Base-by-base conservation (phyloP, 352 stramenopile genomes). In the Phytophthora sp. region DNA sequence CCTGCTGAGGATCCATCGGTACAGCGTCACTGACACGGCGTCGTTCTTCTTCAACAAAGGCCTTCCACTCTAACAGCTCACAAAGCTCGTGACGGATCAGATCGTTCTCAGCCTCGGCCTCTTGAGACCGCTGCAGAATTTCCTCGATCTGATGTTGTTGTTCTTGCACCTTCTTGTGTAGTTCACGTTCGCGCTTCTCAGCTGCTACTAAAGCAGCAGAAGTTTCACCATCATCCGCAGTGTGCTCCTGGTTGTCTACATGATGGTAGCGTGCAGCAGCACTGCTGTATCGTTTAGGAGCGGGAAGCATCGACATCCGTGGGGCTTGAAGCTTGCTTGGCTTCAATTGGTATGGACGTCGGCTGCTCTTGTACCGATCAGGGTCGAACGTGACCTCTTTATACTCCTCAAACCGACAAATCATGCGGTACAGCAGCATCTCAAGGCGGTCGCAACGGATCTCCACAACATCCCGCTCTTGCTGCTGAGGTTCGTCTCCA, bases 381-480 rank as follows among this genome's bases (percentile, higher is more conserved):
- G 74, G 76, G 26, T 81, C 71, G 27, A 87, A 91, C 7, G 83
- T 77, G 31, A 88, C 66, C 38, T 86, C 79, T 51, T 91, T 92
- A 50, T 92, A 89, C 59, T 94, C 86, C 71, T 94, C 86, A 59
- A 89, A 90, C 7, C 86, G 81, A 42, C 86, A 94, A 53, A 94
- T 91, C 84, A 94, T 94, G 11, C 86, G 79, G 55, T 94, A 94
- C 16, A 94, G 66, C 23, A 94, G 65, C 82, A 94, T 92, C 38
- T 94, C 86, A 31, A 94, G 61, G 27, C 86, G 75, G 23, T 91
- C 81, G 12, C 83, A 92, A 9, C 86, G 81, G 29, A 80, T 52
- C 24, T 88, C 76, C 3, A 87, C 69, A 7, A 76, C 59, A 56
- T 82, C 73, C 12, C 57, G 63, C n/a, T 79, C 63, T 63, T 62